Conservation (phyloP, 1,284 basidiomycete species). For the Chalciporus sp. region DNA sequence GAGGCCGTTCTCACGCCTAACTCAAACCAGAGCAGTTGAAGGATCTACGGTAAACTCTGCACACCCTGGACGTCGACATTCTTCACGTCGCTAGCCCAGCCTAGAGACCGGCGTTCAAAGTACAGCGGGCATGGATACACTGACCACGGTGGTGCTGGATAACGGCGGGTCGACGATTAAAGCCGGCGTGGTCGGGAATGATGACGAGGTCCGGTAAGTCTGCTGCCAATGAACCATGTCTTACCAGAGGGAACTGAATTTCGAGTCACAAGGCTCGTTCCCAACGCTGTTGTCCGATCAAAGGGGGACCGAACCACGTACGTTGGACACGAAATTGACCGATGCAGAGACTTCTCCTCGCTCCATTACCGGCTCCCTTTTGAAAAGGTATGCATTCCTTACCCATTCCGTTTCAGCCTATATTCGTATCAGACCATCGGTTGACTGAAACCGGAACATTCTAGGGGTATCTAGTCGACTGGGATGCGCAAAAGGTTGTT, state of each 20-base stretch:
- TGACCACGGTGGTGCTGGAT: slow-evolving; percentile 70
- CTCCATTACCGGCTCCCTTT: slow-evolving; percentile 83
- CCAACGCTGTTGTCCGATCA: slow-evolving; percentile 81
- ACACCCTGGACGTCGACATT: not conserved
- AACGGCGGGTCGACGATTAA: slow-evolving; percentile 87
- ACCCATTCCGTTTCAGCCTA: not conserved
- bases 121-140: slow-evolving; percentile 38
- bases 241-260: slow-evolving; percentile 1
- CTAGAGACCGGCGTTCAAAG: not conserved
- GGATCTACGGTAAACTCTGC: not conserved
- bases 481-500: slow-evolving; percentile 90
- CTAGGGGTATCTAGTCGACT: slow-evolving; percentile 88
- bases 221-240: not conserved
- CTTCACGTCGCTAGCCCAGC: no score
- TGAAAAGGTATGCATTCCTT: slow-evolving; percentile 67
- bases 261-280: slow-evolving; percentile 55
- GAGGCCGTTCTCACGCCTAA: slow-evolving; percentile 19
- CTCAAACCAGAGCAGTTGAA: not conserved
- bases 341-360: slow-evolving; percentile 76
- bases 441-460: slow-evolving; percentile 17
- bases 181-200: slow-evolving; percentile 51
- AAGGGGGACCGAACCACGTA: slow-evolving; percentile 80
- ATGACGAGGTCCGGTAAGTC: slow-evolving; percentile 26
- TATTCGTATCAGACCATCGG: slow-evolving; percentile 8
- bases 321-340: slow-evolving; percentile 79